These are phyloP conservation scores for Fusarium neocosmosporiellum DNA, from an alignment of 2,329 filamentous ascomycete genomes.

Conservation along the genomic window DNA sequence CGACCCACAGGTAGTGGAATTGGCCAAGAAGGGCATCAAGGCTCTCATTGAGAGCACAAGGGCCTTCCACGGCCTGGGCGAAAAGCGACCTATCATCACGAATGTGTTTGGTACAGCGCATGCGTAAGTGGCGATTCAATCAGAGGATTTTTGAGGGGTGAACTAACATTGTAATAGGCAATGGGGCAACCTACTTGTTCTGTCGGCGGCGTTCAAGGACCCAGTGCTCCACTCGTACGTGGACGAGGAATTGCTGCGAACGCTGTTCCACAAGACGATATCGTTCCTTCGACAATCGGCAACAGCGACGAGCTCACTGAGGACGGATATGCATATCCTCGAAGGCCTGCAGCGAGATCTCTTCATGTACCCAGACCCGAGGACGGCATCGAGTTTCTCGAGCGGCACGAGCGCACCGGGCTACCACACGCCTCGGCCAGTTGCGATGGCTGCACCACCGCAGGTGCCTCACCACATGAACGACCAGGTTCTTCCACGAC, in stretches of 20 bases:
- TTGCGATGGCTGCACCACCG: constrained; percentile 39
- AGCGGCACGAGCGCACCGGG: constrained; percentile 49
- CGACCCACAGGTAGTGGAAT: constrained; percentile 60
- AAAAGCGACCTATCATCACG: constrained; percentile 84
- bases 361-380: constrained; percentile 47
- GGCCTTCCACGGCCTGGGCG: constrained; percentile 76
- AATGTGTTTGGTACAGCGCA: constrained; percentile 96
- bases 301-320: constrained; percentile 79
- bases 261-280: constrained; percentile 79
- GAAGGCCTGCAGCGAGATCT: constrained; percentile 63
- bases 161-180: constrained; percentile 68
- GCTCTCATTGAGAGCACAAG: constrained; percentile 87
- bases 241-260: constrained; percentile 63
- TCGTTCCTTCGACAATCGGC: constrained; percentile 76
- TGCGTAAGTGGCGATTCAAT: constrained; percentile 74
- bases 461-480: constrained; percentile 37
- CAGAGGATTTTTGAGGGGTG: neutral
- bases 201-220: constrained; percentile 83
- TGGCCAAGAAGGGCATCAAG: constrained; percentile 72
- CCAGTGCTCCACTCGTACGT: constrained; percentile 69
- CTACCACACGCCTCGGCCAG: constrained; percentile 41
- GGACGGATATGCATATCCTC: constrained; percentile 80
- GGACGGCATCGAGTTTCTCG: constrained; percentile 56
- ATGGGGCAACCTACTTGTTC: constrained; percentile 96
- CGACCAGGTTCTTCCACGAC: constrained; percentile 39